Percentiles rank a stretch among this genome's conserved stretches.
Evolutionary conservation across 2,329 filamentous ascomycete species (phyloP).

Genomic region (Didymella arachidicola): DNA sequence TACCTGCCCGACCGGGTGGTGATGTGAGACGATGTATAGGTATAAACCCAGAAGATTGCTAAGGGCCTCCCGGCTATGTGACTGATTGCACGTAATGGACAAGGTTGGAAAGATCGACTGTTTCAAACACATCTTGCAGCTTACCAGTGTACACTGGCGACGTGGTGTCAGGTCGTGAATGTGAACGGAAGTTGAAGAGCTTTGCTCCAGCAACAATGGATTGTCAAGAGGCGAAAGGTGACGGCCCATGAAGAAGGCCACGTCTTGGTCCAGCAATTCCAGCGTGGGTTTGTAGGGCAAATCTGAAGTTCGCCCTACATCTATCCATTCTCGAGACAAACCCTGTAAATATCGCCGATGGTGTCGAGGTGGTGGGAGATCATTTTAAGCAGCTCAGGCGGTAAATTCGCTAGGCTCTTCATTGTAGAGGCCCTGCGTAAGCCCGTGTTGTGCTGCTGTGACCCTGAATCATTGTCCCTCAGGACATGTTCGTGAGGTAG

Average conservation of each 20-base stretch:
- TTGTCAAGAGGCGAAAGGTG: slow-evolving; percentile 34
- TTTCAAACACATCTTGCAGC: not conserved
- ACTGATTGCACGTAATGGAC: not conserved
- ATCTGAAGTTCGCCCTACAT: slow-evolving; percentile 4
- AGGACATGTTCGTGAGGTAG: not conserved
- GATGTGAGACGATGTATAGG: not conserved
- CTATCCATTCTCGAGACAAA: slow-evolving; percentile 10
- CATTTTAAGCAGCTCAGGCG: slow-evolving; percentile 29
- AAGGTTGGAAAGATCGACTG: not conserved
- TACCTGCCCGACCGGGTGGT: not conserved
- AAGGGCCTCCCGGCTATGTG: no score
- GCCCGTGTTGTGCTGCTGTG: not conserved
- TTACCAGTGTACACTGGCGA: slow-evolving; percentile 3
- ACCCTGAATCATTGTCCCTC: not conserved
- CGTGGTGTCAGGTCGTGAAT: slow-evolving; percentile 21
- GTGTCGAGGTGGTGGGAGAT: slow-evolving; percentile 31
- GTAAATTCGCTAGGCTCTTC: slow-evolving; percentile 23
- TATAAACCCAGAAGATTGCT: not conserved
- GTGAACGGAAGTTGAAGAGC: slow-evolving; percentile 30
- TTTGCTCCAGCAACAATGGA: slow-evolving; percentile 25
- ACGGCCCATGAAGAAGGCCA: slow-evolving; percentile 38
- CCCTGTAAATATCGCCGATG: slow-evolving; percentile 40
- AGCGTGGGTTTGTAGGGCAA: slow-evolving; percentile 17
- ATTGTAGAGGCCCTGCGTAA: not conserved
- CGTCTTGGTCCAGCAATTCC: slow-evolving; percentile 31